Conservation (phyloP, 1,284 basidiomycete species). For the Malassezia psittaci region DNA sequence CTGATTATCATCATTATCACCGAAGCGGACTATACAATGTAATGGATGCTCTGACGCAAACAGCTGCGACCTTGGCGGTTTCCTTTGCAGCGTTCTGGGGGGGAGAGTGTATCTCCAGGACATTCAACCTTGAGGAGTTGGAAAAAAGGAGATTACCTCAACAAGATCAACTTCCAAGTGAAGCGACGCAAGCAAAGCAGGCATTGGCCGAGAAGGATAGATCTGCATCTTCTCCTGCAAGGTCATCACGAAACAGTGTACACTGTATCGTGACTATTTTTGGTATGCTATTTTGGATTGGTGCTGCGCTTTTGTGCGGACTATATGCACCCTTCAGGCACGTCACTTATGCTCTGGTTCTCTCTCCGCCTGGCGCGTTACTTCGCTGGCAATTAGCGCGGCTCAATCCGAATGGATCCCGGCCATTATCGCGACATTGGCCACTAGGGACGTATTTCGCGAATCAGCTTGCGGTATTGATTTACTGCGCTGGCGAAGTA, state of each 20-base stretch:
- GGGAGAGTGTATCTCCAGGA: conserved; percentile 19
- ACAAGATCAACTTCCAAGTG: too few species aligned
- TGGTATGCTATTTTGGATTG: conserved; percentile 48
- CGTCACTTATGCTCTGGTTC: conserved; percentile 76
- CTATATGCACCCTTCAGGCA: conserved; percentile 62
- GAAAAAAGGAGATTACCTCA: too few species aligned
- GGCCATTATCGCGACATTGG: conserved; percentile 51
- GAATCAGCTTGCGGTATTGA: conserved; percentile 59
- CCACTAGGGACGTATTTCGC: conserved; percentile 80
- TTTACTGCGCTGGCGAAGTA: conserved; percentile 26
- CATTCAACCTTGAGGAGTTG: too few species aligned
- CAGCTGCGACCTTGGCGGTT: conserved; percentile 31
- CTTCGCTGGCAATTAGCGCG: conserved; percentile 65
- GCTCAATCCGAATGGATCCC: conserved; percentile 59
- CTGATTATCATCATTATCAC: conserved; percentile 57
- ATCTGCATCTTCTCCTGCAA: too few species aligned
- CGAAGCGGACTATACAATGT: conserved; percentile 66
- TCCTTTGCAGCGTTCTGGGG: conserved; percentile 25
- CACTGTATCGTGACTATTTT: conserved; percentile 1
- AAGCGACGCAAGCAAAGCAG: too few species aligned
- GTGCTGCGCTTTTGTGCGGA: conserved; percentile 67
- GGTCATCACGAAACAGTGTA: too few species aligned
- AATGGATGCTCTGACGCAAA: conserved; percentile 43
- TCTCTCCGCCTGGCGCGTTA: conserved; percentile 78
- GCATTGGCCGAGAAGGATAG: too few species aligned